Evolutionary conservation across 345 rosid species (phyloP), one percentile per base, ranked within the genome.

Genomic region (Gossypium ekmanianum): DNA sequence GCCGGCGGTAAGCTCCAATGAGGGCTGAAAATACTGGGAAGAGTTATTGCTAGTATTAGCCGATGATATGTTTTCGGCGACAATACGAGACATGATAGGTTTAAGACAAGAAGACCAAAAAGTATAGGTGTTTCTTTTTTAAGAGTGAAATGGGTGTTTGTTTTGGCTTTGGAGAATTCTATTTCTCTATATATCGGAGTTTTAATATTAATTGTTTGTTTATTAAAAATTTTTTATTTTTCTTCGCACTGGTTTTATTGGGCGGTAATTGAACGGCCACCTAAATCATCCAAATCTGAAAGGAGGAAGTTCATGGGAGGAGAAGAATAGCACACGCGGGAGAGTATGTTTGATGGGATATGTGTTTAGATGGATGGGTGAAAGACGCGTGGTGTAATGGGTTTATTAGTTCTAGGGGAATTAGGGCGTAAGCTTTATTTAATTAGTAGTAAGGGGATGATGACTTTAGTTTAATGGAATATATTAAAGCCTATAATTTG

Each of bases 211-310:
- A 44, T 16, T 8, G 12, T 48, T 47, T 8, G 45, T 54, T 73
- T 41, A 43, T 9, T 22, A 34, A 34, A 29, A 0, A 0, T 0
- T 29, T 29, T 29, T 29, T 29, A 4, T 29, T 34, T 34, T 34
- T 34, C 39, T 34, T 34, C 6, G 4, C 39, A 34, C 39, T 34
- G 1, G 39, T 34, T 34, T 34, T 34, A 5, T 34, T 34, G 41
- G 41, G 7, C 41, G 41, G 80, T 79, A 78, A 74, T 84, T 67
- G 87, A 85, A 62, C 77, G 95, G 90, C 87, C 74, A 88, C 91
- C 91, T 83, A 86, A 86, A 68, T 68, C 81, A 79, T 85, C 91
- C 81, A 88, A 80, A 79, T 39, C 78, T 27, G 34, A 1, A 48
- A 9, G 41, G 7, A 5, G 41, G 41, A 34, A 34, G 41, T 34